Conservation (phyloP, 495 filamentous ascomycete species). For the Aspergillus leporis region DNA sequence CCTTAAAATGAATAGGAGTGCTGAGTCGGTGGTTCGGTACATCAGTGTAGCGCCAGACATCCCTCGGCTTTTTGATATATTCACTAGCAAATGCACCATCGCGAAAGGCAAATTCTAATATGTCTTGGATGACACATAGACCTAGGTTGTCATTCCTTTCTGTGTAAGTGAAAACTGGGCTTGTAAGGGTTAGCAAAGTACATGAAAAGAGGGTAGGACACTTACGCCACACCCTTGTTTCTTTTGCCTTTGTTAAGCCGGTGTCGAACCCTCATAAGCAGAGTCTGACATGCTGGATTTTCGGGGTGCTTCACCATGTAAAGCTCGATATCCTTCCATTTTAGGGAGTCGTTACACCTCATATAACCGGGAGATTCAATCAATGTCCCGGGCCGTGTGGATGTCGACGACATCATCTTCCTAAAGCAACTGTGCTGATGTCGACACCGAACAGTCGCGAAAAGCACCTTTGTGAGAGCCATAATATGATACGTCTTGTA, state of each 20-base stretch:
- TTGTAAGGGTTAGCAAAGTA: conserved; percentile 11
- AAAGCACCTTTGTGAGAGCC: conserved; percentile 9
- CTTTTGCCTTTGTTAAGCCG: conserved; percentile 28
- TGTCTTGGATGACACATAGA: conserved; percentile 27
- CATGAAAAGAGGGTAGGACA: background rate
- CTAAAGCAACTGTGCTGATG: conserved; percentile 22
- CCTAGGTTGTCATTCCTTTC: conserved; percentile 29
- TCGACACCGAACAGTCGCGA: conserved; percentile 21
- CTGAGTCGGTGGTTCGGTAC: conserved; percentile 23
- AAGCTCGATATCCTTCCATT: conserved; percentile 29
- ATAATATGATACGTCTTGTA: conserved; percentile 21
- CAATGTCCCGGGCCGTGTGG: conserved; percentile 20
- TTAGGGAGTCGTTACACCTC: conserved; percentile 20
- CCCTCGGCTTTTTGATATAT: conserved; percentile 19
- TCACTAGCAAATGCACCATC: conserved; percentile 22
- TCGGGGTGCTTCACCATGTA: conserved; percentile 28
- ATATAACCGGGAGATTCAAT: conserved; percentile 23
- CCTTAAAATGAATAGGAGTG: conserved; percentile 27
- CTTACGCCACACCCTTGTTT: conserved; percentile 24
- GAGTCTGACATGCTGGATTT: conserved; percentile 18
- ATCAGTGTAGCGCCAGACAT: conserved; percentile 23
- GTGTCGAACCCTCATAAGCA: conserved; percentile 27
- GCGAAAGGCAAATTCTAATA: conserved; percentile 20
- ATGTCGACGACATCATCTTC: conserved; percentile 29
- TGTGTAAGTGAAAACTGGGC: conserved; percentile 24